Base-by-base conservation (phyloP, 306 rosid genomes). In the Citrullus mucosospermus region DNA sequence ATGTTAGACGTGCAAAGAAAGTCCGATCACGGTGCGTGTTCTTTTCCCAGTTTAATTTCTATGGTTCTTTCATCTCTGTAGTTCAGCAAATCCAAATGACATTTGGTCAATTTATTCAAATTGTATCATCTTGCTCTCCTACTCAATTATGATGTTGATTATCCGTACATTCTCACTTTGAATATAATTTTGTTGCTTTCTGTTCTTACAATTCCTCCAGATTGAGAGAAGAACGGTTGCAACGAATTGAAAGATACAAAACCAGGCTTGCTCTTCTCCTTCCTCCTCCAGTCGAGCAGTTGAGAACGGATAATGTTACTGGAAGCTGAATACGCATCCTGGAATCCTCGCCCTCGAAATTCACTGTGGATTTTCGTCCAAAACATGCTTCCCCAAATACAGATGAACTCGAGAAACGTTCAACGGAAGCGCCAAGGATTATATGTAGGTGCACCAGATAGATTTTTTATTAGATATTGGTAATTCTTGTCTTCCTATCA, bases 181-280 rank as follows among this genome's bases (percentile, higher is more conserved):
- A 38, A 11, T 9, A 55, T 4, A 9, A 28, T 14, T 15, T 58
- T 34, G 36, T 56, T 75, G 57, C 41, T 61, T 75, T 44, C 6
- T 25, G 44, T 58, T 16, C 1, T 8, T 50, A 65, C 32, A 73
- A 55, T 76, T 53, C 75, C 77, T 17, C 78, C 79, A 95, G 99
- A 65, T 85, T 89, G 62, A 87, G 97, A 82, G 92, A 89, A 82
- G 91, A 87, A 60, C 90, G 99, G 77, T 81, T 82, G 25, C 84
- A 51, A 13, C 89, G 96, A 22, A 95, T 95, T 77, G 83, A 88
- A 55, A 88, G 97, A 86, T 95, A 95, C 87, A 86, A 88, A 83
- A 79, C 80, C 46, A 87, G 99, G 88, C 97, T 95, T 18, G 89
- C 91, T 83, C 97, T 92, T 84, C 89, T 95, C 81, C 96, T 95